Conservation (phyloP, 345 rosid species). For the Populus euphratica region DNA sequence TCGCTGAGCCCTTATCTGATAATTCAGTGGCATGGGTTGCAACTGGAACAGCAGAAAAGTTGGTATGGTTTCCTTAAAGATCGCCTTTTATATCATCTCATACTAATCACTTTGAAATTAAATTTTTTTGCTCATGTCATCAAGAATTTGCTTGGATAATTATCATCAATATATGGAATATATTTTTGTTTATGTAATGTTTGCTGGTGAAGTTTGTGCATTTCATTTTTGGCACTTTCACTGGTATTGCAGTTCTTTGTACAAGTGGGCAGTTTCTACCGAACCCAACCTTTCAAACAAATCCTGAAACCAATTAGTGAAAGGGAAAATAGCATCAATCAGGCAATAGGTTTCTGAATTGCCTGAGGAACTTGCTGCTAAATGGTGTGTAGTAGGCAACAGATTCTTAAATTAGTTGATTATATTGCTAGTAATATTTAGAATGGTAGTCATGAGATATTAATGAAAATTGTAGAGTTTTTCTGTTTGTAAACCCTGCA, state of each 20-base stretch:
- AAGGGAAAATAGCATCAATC: too few relatives aligned
- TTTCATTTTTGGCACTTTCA: not conserved
- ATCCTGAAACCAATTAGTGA: not conserved
- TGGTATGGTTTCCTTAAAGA: conserved; percentile 41
- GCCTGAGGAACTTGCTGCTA: not conserved
- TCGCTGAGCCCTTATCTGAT: conserved; percentile 77
- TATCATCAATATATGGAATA: not conserved
- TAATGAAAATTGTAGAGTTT: not conserved
- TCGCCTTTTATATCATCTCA: not conserved
- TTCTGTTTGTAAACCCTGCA: not conserved
- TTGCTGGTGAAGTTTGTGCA: not conserved
- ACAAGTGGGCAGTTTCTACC: not conserved
- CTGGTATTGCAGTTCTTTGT: not conserved
- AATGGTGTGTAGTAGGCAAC: not conserved
- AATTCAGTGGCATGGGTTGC: conserved; percentile 59
- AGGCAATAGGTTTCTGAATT: not conserved
- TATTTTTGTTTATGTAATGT: not conserved
- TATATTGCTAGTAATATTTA: not conserved
- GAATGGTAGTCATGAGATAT: not conserved
- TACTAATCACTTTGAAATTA: not conserved
- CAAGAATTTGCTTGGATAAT: not conserved
- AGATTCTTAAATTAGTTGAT: not conserved
- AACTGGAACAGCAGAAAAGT: conserved; percentile 48
- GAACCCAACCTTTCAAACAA: not conserved
- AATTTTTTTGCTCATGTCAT: not conserved